A percentile compares a stretch with the other conserved stretches of the same genome.
Conservation (phyloP, 148 eudicot genomes). For the Chenopodium suecicum region DNA sequence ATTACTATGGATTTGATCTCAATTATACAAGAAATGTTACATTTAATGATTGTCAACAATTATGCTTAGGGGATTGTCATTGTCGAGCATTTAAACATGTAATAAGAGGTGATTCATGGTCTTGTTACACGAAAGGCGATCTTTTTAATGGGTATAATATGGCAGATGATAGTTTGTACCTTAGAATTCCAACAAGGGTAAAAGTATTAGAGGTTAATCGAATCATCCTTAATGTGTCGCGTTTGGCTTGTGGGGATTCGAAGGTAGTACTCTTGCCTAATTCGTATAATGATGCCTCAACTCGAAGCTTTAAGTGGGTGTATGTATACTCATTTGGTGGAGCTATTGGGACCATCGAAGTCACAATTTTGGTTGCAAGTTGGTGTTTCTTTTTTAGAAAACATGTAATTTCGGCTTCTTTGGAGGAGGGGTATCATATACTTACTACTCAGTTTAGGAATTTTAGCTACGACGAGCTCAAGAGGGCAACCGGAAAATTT, state of each 20-base stretch:
- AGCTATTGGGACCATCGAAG: background rate
- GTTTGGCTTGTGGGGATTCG: background rate
- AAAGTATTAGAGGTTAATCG: conserved; percentile 30
- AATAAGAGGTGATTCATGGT: background rate
- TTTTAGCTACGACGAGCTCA: background rate
- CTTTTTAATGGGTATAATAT: background rate
- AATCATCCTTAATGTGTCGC: conserved; percentile 32
- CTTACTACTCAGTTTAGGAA: conserved; percentile 8
- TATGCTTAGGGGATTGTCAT: background rate
- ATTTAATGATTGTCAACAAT: background rate
- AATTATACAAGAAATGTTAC: too few species aligned
- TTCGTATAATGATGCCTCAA: background rate
- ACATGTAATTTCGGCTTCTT: background rate
- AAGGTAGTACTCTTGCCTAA: background rate
- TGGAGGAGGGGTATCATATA: background rate
- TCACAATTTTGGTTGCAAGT: background rate
- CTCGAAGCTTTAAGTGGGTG: background rate
- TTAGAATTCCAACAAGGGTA: background rate
- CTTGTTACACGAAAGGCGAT: background rate
- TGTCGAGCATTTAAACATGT: background rate
- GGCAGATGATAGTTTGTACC: background rate
- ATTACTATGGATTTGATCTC: conserved; percentile 61
- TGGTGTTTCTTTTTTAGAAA: background rate
- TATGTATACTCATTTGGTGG: background rate
- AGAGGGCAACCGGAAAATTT: background rate